These are phyloP conservation scores for Quercus dentata DNA, from an alignment of 306 rosid genomes.

Conservation along the genomic window DNA sequence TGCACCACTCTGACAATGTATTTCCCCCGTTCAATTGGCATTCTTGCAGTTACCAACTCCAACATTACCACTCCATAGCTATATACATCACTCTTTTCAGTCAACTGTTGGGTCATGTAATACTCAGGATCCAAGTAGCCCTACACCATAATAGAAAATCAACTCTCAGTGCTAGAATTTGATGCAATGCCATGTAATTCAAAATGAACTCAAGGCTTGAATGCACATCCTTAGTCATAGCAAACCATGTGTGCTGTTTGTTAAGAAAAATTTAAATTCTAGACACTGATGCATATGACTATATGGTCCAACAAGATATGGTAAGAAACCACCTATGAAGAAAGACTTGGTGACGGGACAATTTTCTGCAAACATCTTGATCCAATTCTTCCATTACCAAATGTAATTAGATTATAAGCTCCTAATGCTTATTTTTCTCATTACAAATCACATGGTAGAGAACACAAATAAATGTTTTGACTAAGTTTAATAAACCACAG, in stretches of 20 bases:
- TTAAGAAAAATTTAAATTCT: neutral
- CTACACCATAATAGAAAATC: slow-evolving; percentile 22
- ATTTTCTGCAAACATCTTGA: too few species aligned
- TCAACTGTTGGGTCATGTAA: slow-evolving; percentile 39
- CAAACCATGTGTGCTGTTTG: neutral
- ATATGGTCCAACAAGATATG: neutral
- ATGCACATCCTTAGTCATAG: neutral
- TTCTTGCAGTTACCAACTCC: slow-evolving; percentile 42
- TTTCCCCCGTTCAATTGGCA: slow-evolving; percentile 37
- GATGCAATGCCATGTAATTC: neutral
- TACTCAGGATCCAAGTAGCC: slow-evolving; percentile 55
- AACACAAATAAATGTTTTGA: too few species aligned
- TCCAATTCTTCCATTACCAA: too few species aligned
- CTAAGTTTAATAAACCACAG: neutral
- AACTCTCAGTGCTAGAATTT: neutral
- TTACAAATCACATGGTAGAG: too few species aligned
- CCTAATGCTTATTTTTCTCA: too few species aligned
- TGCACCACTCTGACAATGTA: slow-evolving; percentile 36
- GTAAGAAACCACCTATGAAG: neutral
- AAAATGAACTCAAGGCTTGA: neutral
- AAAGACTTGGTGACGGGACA: neutral
- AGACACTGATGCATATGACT: neutral
- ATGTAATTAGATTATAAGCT: too few species aligned
- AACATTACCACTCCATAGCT: slow-evolving; percentile 47
- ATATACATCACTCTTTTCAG: slow-evolving; percentile 49